Base-by-base conservation (phyloP, 805 yeast genomes). In the Saccharomycopsis sp. region DNA sequence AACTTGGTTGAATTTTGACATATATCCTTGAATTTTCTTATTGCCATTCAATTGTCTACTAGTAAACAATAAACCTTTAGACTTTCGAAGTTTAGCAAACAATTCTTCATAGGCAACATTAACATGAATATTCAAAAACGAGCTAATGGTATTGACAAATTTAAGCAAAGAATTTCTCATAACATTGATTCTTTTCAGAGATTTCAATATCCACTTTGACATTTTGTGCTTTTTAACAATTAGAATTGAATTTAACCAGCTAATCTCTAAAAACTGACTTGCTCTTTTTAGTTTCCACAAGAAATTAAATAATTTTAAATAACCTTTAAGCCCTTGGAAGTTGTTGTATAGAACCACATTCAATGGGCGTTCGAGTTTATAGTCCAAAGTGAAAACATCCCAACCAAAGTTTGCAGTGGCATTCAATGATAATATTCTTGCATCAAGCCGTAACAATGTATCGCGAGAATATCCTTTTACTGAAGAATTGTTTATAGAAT, bases 311-410 rank as follows among this genome's bases (percentile, higher is more conserved):
- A 89, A 74, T 53, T 84, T 74, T 41, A 87, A 66, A 59, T 90
- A 90, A 43, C 77, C 85, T 45, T 68, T 68, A n/a, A 50, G 36
- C 7, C 51, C 51, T 39, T 70, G 70, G 16, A 69, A 63, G 21
- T 67, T 64, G 17, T 63, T 67, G 31, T 49, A 49, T 3, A 49
- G 14, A 4, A 49, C 38, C n/a, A 40, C 11, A 48, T 55, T 63
- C 38, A 59, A 68, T 11, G 67, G 53, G 3, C 40, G 40, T 8
- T 59, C 70, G 8, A 76, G 55, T 43, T 73, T 66, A 59, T 85
- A 93, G 57, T 88, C 97, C 29, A 89, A 64, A 0, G 96, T 86
- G 59, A 90, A 89, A 2, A 85, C 87, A 57, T 89, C 95, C 96
- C 96, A 89, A 1, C 96, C 96, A 23, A 48, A 26, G 27, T 47